Percentiles rank a stretch among this genome's conserved stretches.
Conservation (phyloP, 2,329 filamentous ascomycete species). For the Cercospora nicotianae region DNA sequence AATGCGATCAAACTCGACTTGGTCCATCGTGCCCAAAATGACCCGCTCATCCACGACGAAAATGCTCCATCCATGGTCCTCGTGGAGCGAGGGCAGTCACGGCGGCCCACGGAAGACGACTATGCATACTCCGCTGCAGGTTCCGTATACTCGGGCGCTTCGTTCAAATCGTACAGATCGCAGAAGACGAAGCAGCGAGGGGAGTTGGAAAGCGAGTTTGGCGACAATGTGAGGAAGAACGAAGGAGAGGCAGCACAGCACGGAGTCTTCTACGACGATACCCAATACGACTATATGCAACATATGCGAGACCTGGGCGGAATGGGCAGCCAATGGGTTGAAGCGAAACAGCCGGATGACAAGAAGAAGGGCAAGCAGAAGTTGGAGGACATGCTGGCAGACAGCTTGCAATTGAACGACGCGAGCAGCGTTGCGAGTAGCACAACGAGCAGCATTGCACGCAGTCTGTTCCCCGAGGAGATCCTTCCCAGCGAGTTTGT, state of each 20-base stretch:
- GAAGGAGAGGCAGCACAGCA: conserved; percentile 95
- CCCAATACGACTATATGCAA: conserved; percentile 98
- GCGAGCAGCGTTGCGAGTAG: conserved; percentile 47
- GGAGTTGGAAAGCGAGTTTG: conserved; percentile 75
- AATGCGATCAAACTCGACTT: conserved; percentile 89
- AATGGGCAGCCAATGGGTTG: conserved; percentile 73
- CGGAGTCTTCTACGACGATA: conserved; percentile 93
- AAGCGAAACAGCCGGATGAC: conserved; percentile 57
- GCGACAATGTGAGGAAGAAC: conserved; percentile 72
- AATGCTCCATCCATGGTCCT: conserved; percentile 88
- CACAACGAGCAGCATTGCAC: conserved; percentile 40
- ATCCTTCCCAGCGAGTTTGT: conserved; percentile 79
- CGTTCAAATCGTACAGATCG: conserved; percentile 34
- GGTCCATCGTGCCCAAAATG: conserved; percentile 94
- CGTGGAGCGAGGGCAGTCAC: conserved; percentile 57
- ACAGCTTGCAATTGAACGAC: conserved; percentile 52
- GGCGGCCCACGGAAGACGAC: conserved; percentile 29
- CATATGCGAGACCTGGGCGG: conserved; percentile 81
- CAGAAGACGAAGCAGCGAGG: conserved; percentile 51
- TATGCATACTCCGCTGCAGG: conserved; percentile 32
- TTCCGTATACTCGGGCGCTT: conserved; percentile 39
- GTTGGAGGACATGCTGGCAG: conserved; percentile 74
- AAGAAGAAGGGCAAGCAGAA: conserved; percentile 69
- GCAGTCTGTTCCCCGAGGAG: conserved; percentile 65
- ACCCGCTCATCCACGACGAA: conserved; percentile 92